Percentiles rank a stretch among this genome's conserved stretches.
These are phyloP conservation scores for Apiotrichum akiyoshidainum DNA, from an alignment of 1,284 basidiomycete species.

Conservation along the genomic window DNA sequence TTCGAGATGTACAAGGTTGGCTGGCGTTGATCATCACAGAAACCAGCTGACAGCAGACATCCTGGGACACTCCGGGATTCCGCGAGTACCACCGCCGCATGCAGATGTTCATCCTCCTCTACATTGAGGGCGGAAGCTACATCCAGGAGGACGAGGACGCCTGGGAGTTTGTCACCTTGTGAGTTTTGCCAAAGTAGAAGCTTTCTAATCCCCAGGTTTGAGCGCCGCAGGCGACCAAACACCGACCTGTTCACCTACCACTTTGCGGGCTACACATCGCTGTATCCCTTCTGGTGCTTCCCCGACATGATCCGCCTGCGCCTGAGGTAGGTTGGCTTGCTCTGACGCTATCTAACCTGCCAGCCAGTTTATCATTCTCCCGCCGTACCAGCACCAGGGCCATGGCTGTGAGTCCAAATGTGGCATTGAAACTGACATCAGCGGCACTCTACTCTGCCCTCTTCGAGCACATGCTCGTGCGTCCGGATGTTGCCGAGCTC, in stretches of 20 bases:
- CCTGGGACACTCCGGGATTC: conserved; percentile 85
- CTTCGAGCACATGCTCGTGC: conserved; percentile 69
- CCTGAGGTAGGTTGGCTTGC: conserved; percentile 61
- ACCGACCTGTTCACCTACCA: conserved; percentile 64
- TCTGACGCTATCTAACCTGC: not conserved
- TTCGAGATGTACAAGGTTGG: conserved; percentile 84
- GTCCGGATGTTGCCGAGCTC: conserved; percentile 73
- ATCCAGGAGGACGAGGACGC: conserved; percentile 80
- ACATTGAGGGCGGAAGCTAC: conserved; percentile 93
- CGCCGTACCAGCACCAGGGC: conserved; percentile 83
- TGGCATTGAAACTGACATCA: conserved; percentile 39
- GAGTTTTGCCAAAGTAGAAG: conserved; percentile 48
- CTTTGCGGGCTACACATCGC: conserved; percentile 84
- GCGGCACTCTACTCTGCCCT: conserved; percentile 84
- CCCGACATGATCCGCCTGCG: conserved; percentile 80
- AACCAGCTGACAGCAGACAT: conserved; percentile 59
- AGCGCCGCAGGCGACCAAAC: conserved; percentile 65
- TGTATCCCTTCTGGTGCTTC: conserved; percentile 91
- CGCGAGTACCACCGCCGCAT: conserved; percentile 87
- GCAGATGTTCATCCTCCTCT: conserved; percentile 90
- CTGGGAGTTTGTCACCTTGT: conserved; percentile 84
- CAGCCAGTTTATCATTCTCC: conserved; percentile 89
- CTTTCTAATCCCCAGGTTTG: conserved; percentile 59
- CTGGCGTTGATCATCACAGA: too few species aligned
- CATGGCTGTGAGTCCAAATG: conserved; percentile 71